phyloP scores from a whole-genome alignment of 441 rosid genomes.

The Brassica hybrid region DNA sequence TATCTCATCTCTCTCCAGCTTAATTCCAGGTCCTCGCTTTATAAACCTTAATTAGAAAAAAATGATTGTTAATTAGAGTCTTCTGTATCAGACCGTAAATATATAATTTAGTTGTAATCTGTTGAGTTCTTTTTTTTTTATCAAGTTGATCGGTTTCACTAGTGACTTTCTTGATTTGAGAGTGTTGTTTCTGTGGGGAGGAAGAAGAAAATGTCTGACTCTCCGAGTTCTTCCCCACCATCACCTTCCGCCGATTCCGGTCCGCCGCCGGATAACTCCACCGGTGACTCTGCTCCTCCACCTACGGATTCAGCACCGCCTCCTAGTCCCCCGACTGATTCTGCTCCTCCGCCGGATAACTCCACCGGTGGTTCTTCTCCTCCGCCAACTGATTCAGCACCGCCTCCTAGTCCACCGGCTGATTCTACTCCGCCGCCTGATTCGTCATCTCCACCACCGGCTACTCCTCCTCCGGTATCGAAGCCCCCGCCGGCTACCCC shows the following conservation, averaged over 20 bases:
- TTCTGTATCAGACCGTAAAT: conserved; percentile 4
- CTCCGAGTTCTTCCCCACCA: conserved; percentile 45
- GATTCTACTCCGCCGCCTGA: conserved; percentile 14
- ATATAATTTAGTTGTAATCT: not conserved
- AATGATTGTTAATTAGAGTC: not conserved
- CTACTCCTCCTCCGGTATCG: conserved; percentile 10
- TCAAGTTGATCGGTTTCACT: not conserved
- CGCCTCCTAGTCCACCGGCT: conserved; percentile 26
- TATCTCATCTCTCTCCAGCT: conserved; percentile 32
- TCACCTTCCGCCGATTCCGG: conserved; percentile 6
- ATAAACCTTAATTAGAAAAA: not conserved
- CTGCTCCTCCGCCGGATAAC: not conserved
- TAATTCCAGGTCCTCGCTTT: conserved; percentile 17
- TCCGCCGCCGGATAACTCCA: conserved; percentile 22
- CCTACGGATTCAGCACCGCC: conserved; percentile 8
- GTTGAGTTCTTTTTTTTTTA: conserved; percentile 4
- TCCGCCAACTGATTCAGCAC: conserved; percentile 11
- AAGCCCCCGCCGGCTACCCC: conserved; percentile 27
- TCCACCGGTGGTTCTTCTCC: conserved; percentile 13
- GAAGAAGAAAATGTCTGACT: conserved; percentile 41
- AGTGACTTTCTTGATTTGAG: not conserved
- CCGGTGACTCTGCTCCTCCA: conserved; percentile 20
- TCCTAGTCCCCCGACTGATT: conserved; percentile 24
- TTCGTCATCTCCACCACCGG: conserved; percentile 13
- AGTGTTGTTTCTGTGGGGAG: conserved; percentile 5